A percentile compares a stretch with the other conserved stretches of the same genome.
Evolutionary conservation across 1,284 basidiomycete genomes (phyloP).

Genomic region (Somion occarium): DNA sequence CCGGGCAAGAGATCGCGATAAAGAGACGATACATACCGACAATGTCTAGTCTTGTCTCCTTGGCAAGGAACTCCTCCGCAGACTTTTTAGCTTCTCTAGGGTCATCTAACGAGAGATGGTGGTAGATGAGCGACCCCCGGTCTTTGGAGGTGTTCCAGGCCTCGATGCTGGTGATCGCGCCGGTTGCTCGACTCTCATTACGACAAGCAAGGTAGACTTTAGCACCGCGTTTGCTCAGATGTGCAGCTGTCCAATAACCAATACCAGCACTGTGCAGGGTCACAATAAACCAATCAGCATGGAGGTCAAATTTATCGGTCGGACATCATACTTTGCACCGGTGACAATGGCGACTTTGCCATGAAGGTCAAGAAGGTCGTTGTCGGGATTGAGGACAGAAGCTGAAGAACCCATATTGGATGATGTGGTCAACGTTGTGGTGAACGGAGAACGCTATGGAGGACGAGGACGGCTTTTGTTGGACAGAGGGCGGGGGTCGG

Average conservation of each 20-base stretch:
- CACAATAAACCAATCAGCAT: too few species aligned
- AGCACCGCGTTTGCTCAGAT: conserved; percentile 13
- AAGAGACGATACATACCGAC: conserved; percentile 6
- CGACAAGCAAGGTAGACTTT: conserved; percentile 15
- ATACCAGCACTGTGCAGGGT: not conserved
- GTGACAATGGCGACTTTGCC: conserved; percentile 39
- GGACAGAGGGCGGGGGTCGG: too few species aligned
- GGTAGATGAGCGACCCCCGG: not conserved
- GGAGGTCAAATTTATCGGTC: too few species aligned
- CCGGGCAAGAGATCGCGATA: not conserved
- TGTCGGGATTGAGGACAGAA: conserved; percentile 18
- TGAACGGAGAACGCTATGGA: not conserved
- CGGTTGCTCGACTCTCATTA: conserved; percentile 10
- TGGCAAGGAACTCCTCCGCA: conserved; percentile 21
- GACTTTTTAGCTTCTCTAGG: conserved; percentile 15
- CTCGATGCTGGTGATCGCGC: conserved; percentile 1
- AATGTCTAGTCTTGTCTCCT: conserved; percentile 22
- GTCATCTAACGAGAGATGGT: conserved; percentile 8
- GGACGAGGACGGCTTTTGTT: too few species aligned
- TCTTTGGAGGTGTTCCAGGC: not conserved
- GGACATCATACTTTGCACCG: conserved; percentile 37
- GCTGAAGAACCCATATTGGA: not conserved
- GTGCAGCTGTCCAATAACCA: conserved; percentile 2
- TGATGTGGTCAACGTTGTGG: not conserved
- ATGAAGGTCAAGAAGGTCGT: conserved; percentile 31